Base-by-base conservation (phyloP, 352 stramenopile species). In the Thalassiosira mediterranea region DNA sequence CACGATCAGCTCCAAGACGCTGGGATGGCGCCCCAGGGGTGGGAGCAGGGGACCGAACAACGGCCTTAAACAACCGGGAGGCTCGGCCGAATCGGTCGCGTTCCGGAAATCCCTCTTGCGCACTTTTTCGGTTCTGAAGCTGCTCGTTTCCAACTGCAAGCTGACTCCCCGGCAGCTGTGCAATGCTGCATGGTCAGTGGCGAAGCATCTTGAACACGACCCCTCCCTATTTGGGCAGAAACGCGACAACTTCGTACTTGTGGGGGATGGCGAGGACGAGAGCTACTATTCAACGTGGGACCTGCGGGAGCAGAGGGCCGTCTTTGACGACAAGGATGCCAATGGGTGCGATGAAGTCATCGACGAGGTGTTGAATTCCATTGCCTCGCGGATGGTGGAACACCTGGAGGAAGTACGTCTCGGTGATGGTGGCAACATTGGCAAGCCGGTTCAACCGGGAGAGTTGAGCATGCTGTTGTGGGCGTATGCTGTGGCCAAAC, bases 401-500 rank as follows among this genome's bases (percentile, higher is more conserved):
- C 59, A 81, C 58, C 29, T 91, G 21, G 26, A 75, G 28, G 40
- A 54, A 29, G 49, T 49, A 19, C 54, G 56, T 34, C n/a, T n/a
- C n/a, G n/a, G n/a, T n/a, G 26, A 47, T 61, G 42, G 4, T 29
- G 61, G 44, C 47, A 62, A 64, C 32, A 49, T 13, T 3, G 61
- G 46, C 19, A 74, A 49, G 37, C 15, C 29, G 11, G 60, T 72
- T 21, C 44, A 68, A 58, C 49, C 84, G 8, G 87, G 81, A 46
- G 87, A 92, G 62, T 64, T 92, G 8, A 79, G 61, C 46, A 92
- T 92, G 87, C 60, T 84, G 3, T 62, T 79, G 25, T 91, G 84
- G 84, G 81, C 87, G 1, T 91, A 84, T 76, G 87, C 79, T 37
- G 57, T 81, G 32, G 46, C 83, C 0, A 69, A 69, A 51, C 81